A percentile compares a stretch with the other conserved stretches of the same genome.
phyloP scores from a whole-genome alignment of 2,329 filamentous ascomycete genomes.

The Verticillium longisporum region DNA sequence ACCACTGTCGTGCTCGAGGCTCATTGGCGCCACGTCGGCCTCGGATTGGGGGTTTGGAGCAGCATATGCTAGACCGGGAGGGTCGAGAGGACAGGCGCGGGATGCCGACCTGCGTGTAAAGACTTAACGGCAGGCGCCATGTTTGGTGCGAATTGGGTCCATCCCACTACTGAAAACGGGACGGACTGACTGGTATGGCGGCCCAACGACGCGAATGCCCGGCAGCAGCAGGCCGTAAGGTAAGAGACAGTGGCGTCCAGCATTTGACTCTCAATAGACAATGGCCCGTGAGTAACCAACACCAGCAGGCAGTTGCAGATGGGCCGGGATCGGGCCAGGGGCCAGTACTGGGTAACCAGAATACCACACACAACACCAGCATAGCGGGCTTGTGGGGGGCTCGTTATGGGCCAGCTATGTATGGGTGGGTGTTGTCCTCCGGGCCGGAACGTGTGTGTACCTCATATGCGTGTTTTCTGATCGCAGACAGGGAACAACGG shows the following conservation, averaged over 20 bases:
- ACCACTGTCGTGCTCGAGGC: conserved; percentile 9
- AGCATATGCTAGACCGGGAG: neutral
- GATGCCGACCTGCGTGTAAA: neutral
- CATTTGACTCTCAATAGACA: neutral
- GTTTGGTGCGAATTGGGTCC: neutral
- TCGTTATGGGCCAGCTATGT: neutral
- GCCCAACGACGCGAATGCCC: conserved; percentile 10
- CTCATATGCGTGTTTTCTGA: neutral
- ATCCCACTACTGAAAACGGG: conserved; percentile 2
- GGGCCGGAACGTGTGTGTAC: neutral
- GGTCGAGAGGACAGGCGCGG: neutral
- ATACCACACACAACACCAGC: neutral
- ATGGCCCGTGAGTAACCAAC: neutral
- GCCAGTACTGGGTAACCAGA: neutral
- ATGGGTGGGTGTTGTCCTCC: neutral
- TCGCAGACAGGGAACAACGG: neutral
- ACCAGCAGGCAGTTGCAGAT: neutral
- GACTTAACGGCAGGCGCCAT: neutral
- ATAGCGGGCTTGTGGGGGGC: neutral
- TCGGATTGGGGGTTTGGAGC: conserved; percentile 8
- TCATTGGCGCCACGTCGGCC: conserved; percentile 13
- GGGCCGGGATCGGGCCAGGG: neutral
- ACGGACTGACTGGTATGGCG: conserved; percentile 7
- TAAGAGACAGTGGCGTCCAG: neutral
- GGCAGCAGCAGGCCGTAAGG: conserved; percentile 2